Percentiles rank a stretch among this genome's conserved stretches.
These are phyloP conservation scores for Aleurites moluccanus DNA, from an alignment of 441 rosid genomes.

Conservation along the genomic window DNA sequence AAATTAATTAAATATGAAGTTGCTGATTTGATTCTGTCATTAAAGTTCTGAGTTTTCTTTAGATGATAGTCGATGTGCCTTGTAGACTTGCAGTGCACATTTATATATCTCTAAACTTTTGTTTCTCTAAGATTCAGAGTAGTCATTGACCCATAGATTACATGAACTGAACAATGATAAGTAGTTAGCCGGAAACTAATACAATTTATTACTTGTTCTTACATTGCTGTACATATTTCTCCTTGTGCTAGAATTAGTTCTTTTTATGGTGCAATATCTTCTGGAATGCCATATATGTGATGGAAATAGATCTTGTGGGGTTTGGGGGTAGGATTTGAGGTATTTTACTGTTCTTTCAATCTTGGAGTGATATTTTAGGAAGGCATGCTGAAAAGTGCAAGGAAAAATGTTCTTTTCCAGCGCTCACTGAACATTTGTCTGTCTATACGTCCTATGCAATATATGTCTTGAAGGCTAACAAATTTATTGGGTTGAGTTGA, in stretches of 20 bases:
- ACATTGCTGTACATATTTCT: neutral
- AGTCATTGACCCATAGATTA: neutral
- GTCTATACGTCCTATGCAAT: neutral
- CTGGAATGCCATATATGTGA: neutral
- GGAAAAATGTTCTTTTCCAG: neutral
- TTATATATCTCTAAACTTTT: neutral
- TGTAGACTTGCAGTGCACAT: neutral
- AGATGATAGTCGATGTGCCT: neutral
- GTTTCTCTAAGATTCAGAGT: neutral
- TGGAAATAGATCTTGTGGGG: neutral
- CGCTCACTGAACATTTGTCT: neutral
- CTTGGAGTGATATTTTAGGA: neutral
- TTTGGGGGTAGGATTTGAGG: neutral
- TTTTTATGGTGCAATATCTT: neutral
- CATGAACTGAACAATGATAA: neutral
- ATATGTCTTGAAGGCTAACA: neutral
- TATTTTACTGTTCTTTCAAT: neutral
- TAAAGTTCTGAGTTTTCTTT: slow-evolving; percentile 1
- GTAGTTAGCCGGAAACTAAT: neutral
- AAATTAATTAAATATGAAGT: neutral
- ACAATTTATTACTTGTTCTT: slow-evolving; percentile 1
- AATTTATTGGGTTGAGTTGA: neutral
- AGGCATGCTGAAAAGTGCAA: neutral
- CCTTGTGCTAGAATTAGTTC: neutral
- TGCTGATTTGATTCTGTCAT: neutral